phyloP scores from a whole-genome alignment of 208 protist species.

The Lotmaria passim region DNA sequence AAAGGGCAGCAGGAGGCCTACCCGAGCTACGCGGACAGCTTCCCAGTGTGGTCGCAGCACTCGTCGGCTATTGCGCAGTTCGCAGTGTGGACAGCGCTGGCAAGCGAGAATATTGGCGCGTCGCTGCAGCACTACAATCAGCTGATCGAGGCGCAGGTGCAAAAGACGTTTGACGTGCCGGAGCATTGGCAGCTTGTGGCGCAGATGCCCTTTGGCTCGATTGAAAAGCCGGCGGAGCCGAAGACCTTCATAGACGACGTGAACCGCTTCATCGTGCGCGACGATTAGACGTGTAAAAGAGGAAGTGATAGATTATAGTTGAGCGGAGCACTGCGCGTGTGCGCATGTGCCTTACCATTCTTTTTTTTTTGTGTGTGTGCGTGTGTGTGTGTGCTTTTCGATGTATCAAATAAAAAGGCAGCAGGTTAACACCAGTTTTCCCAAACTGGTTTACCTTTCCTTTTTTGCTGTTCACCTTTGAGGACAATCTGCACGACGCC shows the following conservation, averaged over 20 bases:
- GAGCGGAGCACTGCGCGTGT: not conserved
- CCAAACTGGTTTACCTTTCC: no score
- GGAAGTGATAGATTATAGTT: not conserved
- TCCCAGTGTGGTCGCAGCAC: slow-evolving; percentile 51
- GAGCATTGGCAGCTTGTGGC: slow-evolving; percentile 49
- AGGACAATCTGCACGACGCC: no score
- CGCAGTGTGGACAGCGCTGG: slow-evolving; percentile 62
- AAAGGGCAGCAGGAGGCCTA: slow-evolving; percentile 49
- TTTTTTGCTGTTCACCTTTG: no score
- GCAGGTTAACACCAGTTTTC: no score
- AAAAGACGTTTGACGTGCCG: slow-evolving; percentile 40
- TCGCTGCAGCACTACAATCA: slow-evolving; percentile 61
- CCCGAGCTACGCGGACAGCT: slow-evolving; percentile 46
- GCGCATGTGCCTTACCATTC: not conserved
- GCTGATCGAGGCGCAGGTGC: slow-evolving; percentile 46
- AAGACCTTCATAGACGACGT: slow-evolving; percentile 45
- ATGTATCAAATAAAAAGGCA: no score
- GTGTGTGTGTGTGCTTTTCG: no score
- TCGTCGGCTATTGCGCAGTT: slow-evolving; percentile 55
- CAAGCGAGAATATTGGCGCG: slow-evolving; percentile 43
- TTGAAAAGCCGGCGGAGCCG: slow-evolving; percentile 37
- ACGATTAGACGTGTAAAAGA: slow-evolving; percentile 26
- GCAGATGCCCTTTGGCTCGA: slow-evolving; percentile 66
- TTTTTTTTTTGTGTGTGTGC: no score
- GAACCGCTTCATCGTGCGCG: slow-evolving; percentile 45